Evolutionary conservation across 176 grass and related monocot species (phyloP), one percentile per base, ranked within the genome.

Genomic region (Hordeum marinum): DNA sequence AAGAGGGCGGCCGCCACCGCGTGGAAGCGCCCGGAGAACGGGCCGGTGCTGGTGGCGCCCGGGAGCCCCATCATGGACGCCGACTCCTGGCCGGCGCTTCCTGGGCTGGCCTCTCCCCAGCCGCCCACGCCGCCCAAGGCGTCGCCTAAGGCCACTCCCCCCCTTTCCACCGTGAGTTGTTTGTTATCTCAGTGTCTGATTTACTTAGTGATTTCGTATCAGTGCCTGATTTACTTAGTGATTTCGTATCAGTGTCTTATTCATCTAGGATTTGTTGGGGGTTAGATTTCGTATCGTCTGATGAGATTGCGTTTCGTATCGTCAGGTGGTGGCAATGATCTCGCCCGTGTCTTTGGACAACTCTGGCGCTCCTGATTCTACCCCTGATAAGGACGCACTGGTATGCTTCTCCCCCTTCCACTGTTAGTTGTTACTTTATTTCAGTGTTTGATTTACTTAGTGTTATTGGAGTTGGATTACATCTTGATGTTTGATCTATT

Each of bases 11-110:
- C 79, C n/a, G 89, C 63, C 20, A 76, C 87, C 63, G 83, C 70
- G 6, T 88, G 94, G 94, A 88, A 90, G 72, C 72, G 72, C 80
- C 86, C 88, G 25, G 80, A 35, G 64, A 66, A 14, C 78, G 72
- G 81, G 8, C 6, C 46, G 31, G 89, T 29, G 9, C 54, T 86
- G 55, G 68, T 83, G 66, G 80, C 82, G n/a, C 83, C 83, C 3
- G 93, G 75, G 8, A 90, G 18, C 75, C 80, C 88, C 57, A 92
- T 91, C 71, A 94, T 91, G 27, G 90, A 90, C 40, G 66, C 89
- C 7, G 88, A 90, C 3, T 86, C 93, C 58, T 98, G 96, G 96
- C 96, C 96, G 36, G 93, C 96, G 73, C 86, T 98, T 31, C 91
- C 96, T 4, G 91, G 87, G n/a, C 72, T 85, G 52, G 57, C 81